phyloP scores from a whole-genome alignment of 1,139 yeast species.

The Suzukiozyma palmioleophila region DNA sequence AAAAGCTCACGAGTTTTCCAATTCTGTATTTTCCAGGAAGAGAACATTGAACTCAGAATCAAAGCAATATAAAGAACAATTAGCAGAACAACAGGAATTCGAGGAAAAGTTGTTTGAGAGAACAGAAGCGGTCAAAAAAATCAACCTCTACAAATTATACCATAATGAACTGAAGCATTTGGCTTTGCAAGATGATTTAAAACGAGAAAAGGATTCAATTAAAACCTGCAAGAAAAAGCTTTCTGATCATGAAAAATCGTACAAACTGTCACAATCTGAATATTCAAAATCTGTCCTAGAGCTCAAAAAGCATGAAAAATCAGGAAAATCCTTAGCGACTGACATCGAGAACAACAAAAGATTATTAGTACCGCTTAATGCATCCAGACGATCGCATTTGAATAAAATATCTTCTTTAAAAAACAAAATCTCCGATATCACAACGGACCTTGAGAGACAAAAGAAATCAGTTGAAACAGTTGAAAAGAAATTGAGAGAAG shows the following conservation, averaged over 20 bases:
- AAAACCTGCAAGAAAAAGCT: constrained; percentile 23
- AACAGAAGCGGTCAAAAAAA: constrained; percentile 40
- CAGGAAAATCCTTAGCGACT: constrained; percentile 33
- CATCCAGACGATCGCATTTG: constrained; percentile 47
- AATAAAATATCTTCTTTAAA: constrained; percentile 47
- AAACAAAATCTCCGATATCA: constrained; percentile 50
- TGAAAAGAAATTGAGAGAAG: constrained; percentile 43
- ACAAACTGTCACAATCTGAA: constrained; percentile 32
- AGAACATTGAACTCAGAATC: constrained; percentile 73
- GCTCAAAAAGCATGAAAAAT: constrained; percentile 35
- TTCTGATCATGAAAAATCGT: constrained; percentile 20
- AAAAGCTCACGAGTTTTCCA: constrained; percentile 59
- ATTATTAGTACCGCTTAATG: constrained; percentile 52
- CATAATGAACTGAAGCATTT: constrained; percentile 55
- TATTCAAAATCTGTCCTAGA: constrained; percentile 46
- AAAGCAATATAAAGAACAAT: constrained; percentile 74
- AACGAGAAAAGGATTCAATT: constrained; percentile 24
- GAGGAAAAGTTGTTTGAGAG: constrained; percentile 52
- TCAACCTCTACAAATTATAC: constrained; percentile 61
- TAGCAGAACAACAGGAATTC: constrained; percentile 66
- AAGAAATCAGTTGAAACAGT: constrained; percentile 35
- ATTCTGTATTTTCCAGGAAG: constrained; percentile 64
- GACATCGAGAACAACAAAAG: constrained; percentile 44
- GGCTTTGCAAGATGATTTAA: constrained; percentile 20
- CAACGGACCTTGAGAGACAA: constrained; percentile 53